Evolutionary conservation across 2,329 filamentous ascomycete species (phyloP), one percentile per base, ranked within the genome.

Genomic region (Mycosphaerella sp.): DNA sequence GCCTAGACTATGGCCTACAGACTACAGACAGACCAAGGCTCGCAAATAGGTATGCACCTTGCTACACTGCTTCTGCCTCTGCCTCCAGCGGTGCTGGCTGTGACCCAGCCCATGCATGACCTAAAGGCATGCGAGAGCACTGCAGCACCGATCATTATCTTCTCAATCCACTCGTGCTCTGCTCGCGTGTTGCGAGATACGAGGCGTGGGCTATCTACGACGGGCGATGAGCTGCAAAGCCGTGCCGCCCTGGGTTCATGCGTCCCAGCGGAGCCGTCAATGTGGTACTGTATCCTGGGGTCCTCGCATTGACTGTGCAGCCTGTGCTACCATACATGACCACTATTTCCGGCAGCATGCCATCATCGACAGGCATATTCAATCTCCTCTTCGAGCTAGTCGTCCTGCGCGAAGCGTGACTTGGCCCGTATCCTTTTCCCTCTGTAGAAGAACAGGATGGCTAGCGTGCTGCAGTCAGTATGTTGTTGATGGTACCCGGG

Each of bases 361-460:
- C 44, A 30, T 51, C 30, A 52, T 28, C 46, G 44, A 47, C 36
- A 41, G 32, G 44, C 50, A 57, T 51, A 53, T 57, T 68, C 58
- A 57, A 62, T 62, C 52, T 44, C 57, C 53, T 46, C 28, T 49
- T 59, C 42, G 16, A 54, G 54, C 59, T 59, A 61, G 43, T 39
- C 58, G 25, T 54, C 55, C 44, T 71, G 69, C 56, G 73, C 75
- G 64, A 73, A 77, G 43, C 71, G 69, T 62, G 72, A 75, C 42
- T 62, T 68, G 50, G 68, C 70, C 68, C 75, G 71, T 64, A 77
- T 68, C 56, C 66, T 63, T 66, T 73, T 73, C 60, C 75, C 75
- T 61, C 70, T 74, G 61, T 65, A 71, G 68, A 73, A 76, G 66
- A 77, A 76, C 44, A 76, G 59, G 56, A 72, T 71, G 69, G 70